Evolutionary conservation across 2,329 filamentous ascomycete genomes (phyloP).

Genomic region (Cytospora schulzeri): DNA sequence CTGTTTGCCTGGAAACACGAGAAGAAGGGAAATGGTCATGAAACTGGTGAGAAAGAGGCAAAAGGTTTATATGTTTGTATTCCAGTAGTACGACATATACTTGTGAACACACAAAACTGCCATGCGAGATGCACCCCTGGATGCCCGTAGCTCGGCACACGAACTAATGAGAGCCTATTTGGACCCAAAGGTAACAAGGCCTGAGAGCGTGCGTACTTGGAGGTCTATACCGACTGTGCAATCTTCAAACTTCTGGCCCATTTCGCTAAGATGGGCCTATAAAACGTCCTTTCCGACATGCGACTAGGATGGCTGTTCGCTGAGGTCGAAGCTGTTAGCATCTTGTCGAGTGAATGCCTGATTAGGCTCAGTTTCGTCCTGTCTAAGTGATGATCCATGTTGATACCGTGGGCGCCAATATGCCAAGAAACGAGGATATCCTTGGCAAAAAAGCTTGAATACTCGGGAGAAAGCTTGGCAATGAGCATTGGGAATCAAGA

Average conservation of each 20-base stretch:
- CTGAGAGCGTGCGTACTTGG: too few relatives aligned
- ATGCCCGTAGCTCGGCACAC: not conserved
- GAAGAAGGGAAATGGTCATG: not conserved
- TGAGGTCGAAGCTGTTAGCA: not conserved
- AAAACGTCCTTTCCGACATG: not conserved
- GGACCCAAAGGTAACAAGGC: not conserved
- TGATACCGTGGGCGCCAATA: not conserved
- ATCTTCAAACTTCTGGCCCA: too few relatives aligned
- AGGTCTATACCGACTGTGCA: too few relatives aligned
- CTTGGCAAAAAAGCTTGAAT: not conserved
- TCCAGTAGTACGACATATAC: not conserved
- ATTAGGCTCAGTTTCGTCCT: not conserved
- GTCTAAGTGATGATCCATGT: not conserved
- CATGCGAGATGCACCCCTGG: not conserved
- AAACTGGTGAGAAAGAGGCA: not conserved
- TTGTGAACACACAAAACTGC: not conserved
- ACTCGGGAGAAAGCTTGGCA: slow-evolving; percentile 2
- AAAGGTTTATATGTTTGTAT: slow-evolving; percentile 15
- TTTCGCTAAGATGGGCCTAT: slow-evolving; percentile 24
- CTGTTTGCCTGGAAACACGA: slow-evolving; percentile 1
- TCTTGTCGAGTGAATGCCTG: not conserved
- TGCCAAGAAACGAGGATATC: slow-evolving; percentile 7
- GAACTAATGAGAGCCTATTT: not conserved
- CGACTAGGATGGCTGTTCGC: not conserved
- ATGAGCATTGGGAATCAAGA: slow-evolving; percentile 2